Base-by-base conservation (phyloP, 225 moss, liverwort and hornwort genomes). In the Physcomitrium patens region DNA sequence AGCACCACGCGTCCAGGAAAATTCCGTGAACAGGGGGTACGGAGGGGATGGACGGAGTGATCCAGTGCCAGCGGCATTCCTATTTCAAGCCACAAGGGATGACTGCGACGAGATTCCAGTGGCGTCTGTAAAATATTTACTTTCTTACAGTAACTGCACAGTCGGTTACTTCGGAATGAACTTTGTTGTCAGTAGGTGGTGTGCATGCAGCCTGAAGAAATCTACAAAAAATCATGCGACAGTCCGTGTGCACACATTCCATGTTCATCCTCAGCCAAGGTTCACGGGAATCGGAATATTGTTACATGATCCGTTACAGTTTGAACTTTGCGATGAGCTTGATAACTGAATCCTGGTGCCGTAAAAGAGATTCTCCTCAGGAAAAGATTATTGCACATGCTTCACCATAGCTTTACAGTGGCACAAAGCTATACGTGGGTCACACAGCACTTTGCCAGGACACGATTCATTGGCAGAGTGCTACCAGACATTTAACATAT, bases 311-410 rank as follows among this genome's bases (percentile, higher is more conserved):
- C 54, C 42, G 44, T 53, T 74, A 24, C 44, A 64, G 43, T 73
- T 37, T 65, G 54, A 64, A 55, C 13, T 65, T 52, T 41, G 52
- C 41, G 64, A 74, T 65, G 74, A 65, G 74, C 56, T 74, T 28
- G 55, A 65, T 74, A 56, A 65, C 74, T 55, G 74, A 74, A 74
- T 65, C 45, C 74, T 18, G 65, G 56, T 65, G 56, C 74, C 65
- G 65, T 65, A 65, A 74, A 74, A 65, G 55, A 65, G 74, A 74
- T 74, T 74, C 74, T 56, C 65, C 65, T 46, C 45, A 10, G 27
- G 56, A 74, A 54, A 63, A 52, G 53, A 46, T 56, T 65, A 65
- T 65, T 74, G 65, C 64, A 74, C 45, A 65, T 74, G 65, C 65
- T 74, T 56, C n/a, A 6, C 65, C 55, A 57, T 45, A 27, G 56